A percentile compares a stretch with the other conserved stretches of the same genome.
phyloP scores from a whole-genome alignment of 2,329 filamentous ascomycete genomes.

The Alternaria conjuncta region DNA sequence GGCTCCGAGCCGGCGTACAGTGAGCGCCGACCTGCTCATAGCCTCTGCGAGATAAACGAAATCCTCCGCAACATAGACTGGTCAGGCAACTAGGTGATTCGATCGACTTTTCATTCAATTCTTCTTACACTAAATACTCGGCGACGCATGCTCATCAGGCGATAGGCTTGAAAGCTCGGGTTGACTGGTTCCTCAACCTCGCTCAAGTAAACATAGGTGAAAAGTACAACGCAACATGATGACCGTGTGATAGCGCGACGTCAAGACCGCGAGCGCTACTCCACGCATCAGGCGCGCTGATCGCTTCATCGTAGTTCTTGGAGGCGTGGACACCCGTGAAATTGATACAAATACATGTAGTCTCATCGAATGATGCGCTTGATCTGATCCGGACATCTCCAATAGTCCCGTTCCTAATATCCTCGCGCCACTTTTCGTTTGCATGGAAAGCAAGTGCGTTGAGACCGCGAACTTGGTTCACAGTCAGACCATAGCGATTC shows the following conservation, averaged over 20 bases:
- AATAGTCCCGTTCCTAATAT: neutral
- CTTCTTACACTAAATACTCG: neutral
- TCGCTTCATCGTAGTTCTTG: neutral
- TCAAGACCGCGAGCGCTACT: neutral
- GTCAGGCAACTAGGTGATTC: neutral
- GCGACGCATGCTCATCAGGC: neutral
- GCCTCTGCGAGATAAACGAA: neutral
- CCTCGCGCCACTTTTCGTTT: neutral
- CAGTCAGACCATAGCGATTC: neutral
- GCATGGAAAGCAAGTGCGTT: neutral
- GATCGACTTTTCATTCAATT: neutral
- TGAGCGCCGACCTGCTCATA: neutral
- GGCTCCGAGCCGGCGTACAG: neutral
- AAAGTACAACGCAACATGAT: too few relatives aligned
- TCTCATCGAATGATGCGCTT: neutral
- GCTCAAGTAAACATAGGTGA: too few relatives aligned
- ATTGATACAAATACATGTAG: neutral
- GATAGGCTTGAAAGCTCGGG: neutral
- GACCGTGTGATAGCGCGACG: neutral
- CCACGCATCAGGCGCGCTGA: neutral
- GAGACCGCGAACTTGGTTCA: neutral
- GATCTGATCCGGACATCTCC: neutral
- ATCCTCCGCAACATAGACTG: rapidly evolving
- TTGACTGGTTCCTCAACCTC: neutral
- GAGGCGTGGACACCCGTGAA: neutral